Evolutionary conservation across 257 asterid genomes (phyloP), one percentile per base, ranked within the genome.

Genomic region (Knoxia roxburghii): DNA sequence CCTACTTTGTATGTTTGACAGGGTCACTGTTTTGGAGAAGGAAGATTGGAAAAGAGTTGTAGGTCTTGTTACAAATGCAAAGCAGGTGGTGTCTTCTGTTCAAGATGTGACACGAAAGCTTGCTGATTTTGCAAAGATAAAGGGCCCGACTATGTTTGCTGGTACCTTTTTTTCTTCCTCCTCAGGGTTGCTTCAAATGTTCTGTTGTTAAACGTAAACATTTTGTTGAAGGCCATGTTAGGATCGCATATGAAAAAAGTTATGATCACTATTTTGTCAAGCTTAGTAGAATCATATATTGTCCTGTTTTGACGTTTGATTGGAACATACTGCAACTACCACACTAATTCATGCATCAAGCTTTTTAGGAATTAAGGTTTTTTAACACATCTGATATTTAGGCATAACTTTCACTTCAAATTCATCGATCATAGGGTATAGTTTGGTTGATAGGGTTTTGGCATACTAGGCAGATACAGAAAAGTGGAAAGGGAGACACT

Each of bases 31-130:
- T 41, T 74, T 90, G 26, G 87, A 80, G 68, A 87, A 78, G 83
- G 99, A 87, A 80, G 99, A 90, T 68, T 87, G 96, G 99, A 90
- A 78, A 83, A 85, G 95, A 64, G 77, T 88, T n/a, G 73, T 83
- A 50, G 91, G 87, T 57, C 82, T 90, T 63, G 93, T 90, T 53
- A 74, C 91, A 53, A 94, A 88, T 76, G 99, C 96, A 40, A 94
- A 85, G 83, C 99, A 87, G 74, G 88, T 85, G 12, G 91, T 89
- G 64, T 78, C 89, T 48, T 87, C 91, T 68, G 88, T 90, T 61
- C 99, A 94, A 81, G 96, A 88, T 40, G 96, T 84, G 27, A 90
- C 95, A 57, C 77, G 90, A 75, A 94, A 82, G 77, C 85, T 94
- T 55, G 85, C 95, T 61, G 95, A 88, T 17, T 88, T 83, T 79